Base-by-base conservation (phyloP, 2,329 filamentous ascomycete genomes). In the Talaromyces amestolkiae region DNA sequence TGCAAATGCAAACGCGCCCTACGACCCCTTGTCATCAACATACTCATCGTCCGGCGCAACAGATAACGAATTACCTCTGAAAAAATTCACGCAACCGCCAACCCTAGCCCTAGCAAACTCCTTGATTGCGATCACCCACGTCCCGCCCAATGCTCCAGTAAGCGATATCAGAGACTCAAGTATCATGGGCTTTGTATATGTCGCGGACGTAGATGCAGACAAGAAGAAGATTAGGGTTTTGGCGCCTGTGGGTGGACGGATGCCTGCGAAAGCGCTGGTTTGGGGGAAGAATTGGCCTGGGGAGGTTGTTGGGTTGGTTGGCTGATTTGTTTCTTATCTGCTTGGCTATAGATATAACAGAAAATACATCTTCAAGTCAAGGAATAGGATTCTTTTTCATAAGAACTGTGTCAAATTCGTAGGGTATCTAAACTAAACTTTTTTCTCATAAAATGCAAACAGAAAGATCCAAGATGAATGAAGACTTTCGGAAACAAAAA, bases 141-240 rank as follows among this genome's bases (percentile, higher is more conserved):
- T 91, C 54, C 84, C 86, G 2, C 78, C 86, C 0, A 88, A 86
- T 56, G 92, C 95, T 67, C 80, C 85, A 0, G 85, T 90, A 7
- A 88, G 91, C 58, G 85, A 87, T 1, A 88, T 98, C 53, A 86
- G 92, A 13, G 90, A 93, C 70, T 88, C 93, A 8, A 90, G 89
- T 64, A 89, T 98, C 35, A 90, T 96, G 85, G 95, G 95, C 0
- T 99, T 96, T 73, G 85, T 97, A 35, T 97, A 97, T 73, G 91
- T 98, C 17, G 90, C 92, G 0, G 92, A 97, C 68, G 92, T 98
- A 3, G 93, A 99, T 73, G 91, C 92, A 73, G 89, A 90, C 71
- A 91, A 91, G 76, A 88, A 88, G 70, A 91, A 91, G 75, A 83
- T 97, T 37, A 90, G 91, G 73, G 83, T 98, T 22, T 80, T 99